Base-by-base conservation (phyloP, 1,284 basidiomycete genomes). In the Sanguinoderma infundibulare region DNA sequence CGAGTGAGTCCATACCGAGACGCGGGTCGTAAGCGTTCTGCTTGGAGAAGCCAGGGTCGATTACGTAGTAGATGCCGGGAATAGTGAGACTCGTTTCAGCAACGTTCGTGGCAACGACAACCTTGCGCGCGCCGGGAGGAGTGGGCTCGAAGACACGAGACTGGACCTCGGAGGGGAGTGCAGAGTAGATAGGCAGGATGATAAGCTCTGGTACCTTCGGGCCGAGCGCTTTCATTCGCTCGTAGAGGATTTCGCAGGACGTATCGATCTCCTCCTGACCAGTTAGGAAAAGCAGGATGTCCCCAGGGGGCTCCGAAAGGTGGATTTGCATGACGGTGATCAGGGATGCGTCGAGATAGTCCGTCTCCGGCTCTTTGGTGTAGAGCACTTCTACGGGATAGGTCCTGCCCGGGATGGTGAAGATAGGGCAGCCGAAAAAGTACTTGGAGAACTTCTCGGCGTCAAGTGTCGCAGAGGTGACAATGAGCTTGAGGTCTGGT, bases 311-410 rank as follows among this genome's bases (percentile, higher is more conserved):
- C 73, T 98, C 97, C 57, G 97, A 98, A 6, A 98, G 85, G 74
- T 99, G 98, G 67, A 99, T 99, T 78, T 99, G 97, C 92, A 99
- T 97, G 72, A 98, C 94, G 1, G 97, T 99, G 72, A 98, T 99
- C 63, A 99, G 88, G 22, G 96, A 95, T 0, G 97, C 96, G 71
- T 99, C 98, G 62, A 99, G 87, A 77, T 99, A 99, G 77, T 99
- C 98, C n/a, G 87, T 86, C 77, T 99, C 98, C 0, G 98, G 97
- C 73, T 99, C 97, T 76, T 98, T 98, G 67, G 97, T 98, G 79
- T 99, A 98, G 22, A 99, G 82, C 46, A 95, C 87, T 77, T 99
- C 98, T 65, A 99, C 98, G 2, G 97, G 97, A 79, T 94, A 98
- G n/a, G 96, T 96, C 70, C 96, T 90, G 67, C 98, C 98, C 14